Evolutionary conservation across 129 eudicot species (phyloP).

Genomic region (Artemisia annua): DNA sequence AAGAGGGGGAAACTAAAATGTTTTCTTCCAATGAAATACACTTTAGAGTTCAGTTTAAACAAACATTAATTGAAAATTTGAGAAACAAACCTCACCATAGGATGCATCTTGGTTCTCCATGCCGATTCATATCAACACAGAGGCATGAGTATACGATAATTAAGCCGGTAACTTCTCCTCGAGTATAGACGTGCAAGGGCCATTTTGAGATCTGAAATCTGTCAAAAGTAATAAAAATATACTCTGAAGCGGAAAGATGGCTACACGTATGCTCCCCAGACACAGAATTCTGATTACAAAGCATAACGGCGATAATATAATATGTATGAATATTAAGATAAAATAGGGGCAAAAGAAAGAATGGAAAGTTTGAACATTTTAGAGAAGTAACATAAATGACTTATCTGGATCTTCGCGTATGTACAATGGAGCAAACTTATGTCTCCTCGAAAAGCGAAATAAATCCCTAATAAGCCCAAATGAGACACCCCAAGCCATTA

Average conservation of each 20-base stretch:
- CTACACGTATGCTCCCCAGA: slow-evolving; percentile 95
- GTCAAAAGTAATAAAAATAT: slow-evolving; percentile 14
- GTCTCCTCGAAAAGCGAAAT: slow-evolving; percentile 90
- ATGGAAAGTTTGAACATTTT: neutral
- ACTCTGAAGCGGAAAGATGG: neutral
- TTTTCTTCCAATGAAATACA: too few relatives aligned
- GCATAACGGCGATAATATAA: neutral
- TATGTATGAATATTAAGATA: slow-evolving; percentile 10
- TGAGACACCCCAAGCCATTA: slow-evolving; percentile 83
- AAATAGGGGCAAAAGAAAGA: neutral
- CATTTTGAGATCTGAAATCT: slow-evolving; percentile 64
- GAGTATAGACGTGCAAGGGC: slow-evolving; percentile 63
- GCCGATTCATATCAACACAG: slow-evolving; percentile 82
- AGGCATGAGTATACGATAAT: slow-evolving; percentile 69
- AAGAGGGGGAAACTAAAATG: too few relatives aligned
- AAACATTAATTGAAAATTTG: neutral
- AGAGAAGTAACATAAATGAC: slow-evolving; percentile 9
- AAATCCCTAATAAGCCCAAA: slow-evolving; percentile 91
- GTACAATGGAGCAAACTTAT: slow-evolving; percentile 73
- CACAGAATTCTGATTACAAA: slow-evolving; percentile 52
- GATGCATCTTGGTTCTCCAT: slow-evolving; percentile 80
- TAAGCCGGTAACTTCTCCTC: slow-evolving; percentile 74
- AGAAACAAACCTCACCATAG: slow-evolving; percentile 56
- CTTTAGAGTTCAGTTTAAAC: slow-evolving; percentile 1
- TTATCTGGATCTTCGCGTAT: slow-evolving; percentile 75